Base-by-base conservation (phyloP, 1,284 basidiomycete genomes). In the Austroboletus niveus region DNA sequence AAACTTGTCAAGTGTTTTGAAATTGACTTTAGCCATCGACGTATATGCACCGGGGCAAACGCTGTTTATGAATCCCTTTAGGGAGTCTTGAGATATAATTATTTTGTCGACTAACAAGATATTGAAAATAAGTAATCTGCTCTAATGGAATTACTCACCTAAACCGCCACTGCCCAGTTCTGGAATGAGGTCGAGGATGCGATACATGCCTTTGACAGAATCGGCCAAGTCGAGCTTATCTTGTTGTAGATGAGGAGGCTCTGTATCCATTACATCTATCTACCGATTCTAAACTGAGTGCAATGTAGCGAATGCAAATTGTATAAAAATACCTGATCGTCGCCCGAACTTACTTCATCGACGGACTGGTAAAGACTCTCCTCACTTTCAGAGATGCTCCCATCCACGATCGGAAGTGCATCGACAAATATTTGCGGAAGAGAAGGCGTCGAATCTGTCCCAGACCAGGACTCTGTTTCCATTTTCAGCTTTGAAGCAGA, bases 11-110 rank as follows among this genome's bases (percentile, higher is more conserved):
- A 84, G 69, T 0, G 67, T 56, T 31, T 72, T 71, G 63, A 83
- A 83, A 56, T 82, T 73, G 38, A 83, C 75, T 47, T 72, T 75
- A 1, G 77, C 82, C 54, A 82, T 65, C 0, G 77, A 77, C 4
- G 60, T 55, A 52, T 57, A 82, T 6, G 80, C 73, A 2, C 75
- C 72, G 0, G 77, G 78, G 24, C 57, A 66, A 4, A 80, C 32
- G 10, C 60, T 61, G 42, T 81, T 80, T 55, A 79, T 69, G 47
- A 80, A 72, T 2, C 61, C 60, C 51, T 71, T 63, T 4, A 81
- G 61, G 1, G 74, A 74, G 8, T 70, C 66, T 60, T 80, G 77
- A n/a, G 71, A 72, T 44, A 83, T 82, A 60, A 84, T 75, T 35
- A 84, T 73, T 57, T 84, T 83, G 52, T 81, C 79, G 39, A 79